A percentile compares a stretch with the other conserved stretches of the same genome.
Evolutionary conservation across 2,329 filamentous ascomycete genomes (phyloP).

Genomic region (Aspergillus sp.): DNA sequence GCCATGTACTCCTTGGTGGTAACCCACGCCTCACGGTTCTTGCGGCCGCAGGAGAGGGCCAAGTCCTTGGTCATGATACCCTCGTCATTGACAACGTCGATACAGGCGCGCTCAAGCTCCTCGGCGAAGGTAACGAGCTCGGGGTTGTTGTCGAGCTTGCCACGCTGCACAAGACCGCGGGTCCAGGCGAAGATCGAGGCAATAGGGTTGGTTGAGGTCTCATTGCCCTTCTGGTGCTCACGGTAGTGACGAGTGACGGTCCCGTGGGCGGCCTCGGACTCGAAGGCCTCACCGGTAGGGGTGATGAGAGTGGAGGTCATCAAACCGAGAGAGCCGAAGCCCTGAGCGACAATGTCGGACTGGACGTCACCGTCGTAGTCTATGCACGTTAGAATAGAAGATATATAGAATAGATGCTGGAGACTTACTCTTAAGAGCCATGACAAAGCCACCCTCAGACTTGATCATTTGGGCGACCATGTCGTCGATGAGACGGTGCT

Average conservation of each 20-base stretch:
- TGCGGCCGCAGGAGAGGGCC: conserved; percentile 89
- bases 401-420: background rate
- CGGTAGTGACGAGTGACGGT: conserved; percentile 98
- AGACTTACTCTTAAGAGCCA: conserved; percentile 89
- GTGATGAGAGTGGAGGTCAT: conserved; percentile 98
- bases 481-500: conserved; percentile 98
- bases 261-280: conserved; percentile 95
- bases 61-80: conserved; percentile 99
- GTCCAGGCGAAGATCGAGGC: conserved; percentile 99
- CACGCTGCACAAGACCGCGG: conserved; percentile 84
- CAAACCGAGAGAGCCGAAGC: conserved; percentile 93
- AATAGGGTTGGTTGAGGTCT: conserved; percentile 97
- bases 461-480: conserved; percentile 99
- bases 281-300: conserved; percentile 92
- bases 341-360: conserved; percentile 96
- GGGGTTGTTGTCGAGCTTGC: conserved; percentile 85
- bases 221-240: conserved; percentile 95
- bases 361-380: conserved; percentile 99
- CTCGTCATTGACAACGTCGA: conserved; percentile 89
- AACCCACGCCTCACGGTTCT: conserved; percentile 74
- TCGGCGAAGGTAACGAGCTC: conserved; percentile 89
- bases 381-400: conserved; percentile 31
- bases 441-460: conserved; percentile 91
- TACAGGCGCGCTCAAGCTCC: conserved; percentile 82
- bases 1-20: conserved; percentile 87